Conservation (phyloP, 805 yeast genomes). For the Barnettozyma sp. region DNA sequence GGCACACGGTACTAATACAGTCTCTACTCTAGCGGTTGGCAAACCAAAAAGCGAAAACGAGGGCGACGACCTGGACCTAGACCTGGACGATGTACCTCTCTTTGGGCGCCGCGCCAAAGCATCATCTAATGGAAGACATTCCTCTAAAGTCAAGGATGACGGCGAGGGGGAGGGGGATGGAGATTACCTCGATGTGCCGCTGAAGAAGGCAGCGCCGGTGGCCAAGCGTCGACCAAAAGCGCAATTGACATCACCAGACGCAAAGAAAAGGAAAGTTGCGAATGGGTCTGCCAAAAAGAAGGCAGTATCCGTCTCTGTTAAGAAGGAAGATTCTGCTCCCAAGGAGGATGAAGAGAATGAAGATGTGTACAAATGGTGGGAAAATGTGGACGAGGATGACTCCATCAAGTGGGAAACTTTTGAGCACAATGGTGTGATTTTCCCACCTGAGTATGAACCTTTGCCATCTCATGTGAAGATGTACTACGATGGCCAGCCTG, state of each 20-base stretch:
- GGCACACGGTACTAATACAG: constrained; percentile 3
- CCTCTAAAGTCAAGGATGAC: too few species aligned
- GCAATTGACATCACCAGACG: constrained; percentile 14
- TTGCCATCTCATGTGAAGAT: constrained; percentile 72
- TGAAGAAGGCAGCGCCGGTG: constrained; percentile 11
- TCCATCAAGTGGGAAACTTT: constrained; percentile 80
- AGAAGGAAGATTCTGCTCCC: constrained; percentile 12
- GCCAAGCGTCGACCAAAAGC: constrained; percentile 9
- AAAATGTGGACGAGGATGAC: constrained; percentile 55
- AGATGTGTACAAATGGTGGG: constrained; percentile 81
- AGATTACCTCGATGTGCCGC: constrained; percentile 24
- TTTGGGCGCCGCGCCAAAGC: too few species aligned
- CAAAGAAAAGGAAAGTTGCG: constrained; percentile 22
- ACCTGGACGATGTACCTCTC: constrained; percentile 22
- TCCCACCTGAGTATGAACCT: constrained; percentile 89
- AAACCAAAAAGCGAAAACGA: constrained; percentile 9
- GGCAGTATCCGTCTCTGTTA: constrained; percentile 8
- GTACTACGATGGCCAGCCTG: constrained; percentile 70
- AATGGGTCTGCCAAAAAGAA: constrained; percentile 1
- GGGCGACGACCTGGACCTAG: too few species aligned
- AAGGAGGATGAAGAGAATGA: constrained; percentile 44
- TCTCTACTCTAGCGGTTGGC: neutral
- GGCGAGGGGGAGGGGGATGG: too few species aligned
- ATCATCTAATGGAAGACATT: too few species aligned
- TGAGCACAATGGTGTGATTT: constrained; percentile 84